A percentile compares a stretch with the other conserved stretches of the same genome.
Evolutionary conservation across 305 asterid genomes (phyloP).

Genomic region (Fraxinus sp.): DNA sequence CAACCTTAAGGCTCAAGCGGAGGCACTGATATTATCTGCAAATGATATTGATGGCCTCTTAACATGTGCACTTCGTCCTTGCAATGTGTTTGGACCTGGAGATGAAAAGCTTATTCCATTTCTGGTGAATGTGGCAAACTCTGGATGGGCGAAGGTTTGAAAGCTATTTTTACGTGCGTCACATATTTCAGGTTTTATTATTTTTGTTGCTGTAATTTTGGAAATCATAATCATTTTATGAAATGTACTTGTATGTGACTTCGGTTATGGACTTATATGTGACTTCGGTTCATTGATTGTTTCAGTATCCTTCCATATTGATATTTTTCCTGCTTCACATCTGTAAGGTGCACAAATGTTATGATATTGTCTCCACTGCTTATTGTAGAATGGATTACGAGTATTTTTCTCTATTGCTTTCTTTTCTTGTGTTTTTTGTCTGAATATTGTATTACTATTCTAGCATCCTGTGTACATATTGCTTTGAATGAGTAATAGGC

Average conservation of each 20-base stretch:
- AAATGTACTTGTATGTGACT: slow-evolving; percentile 10
- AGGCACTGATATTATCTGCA: slow-evolving; percentile 70
- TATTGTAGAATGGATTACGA: slow-evolving; percentile 13
- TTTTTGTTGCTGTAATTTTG: slow-evolving; percentile 8
- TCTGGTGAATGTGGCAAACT: slow-evolving; percentile 58
- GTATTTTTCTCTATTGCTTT: slow-evolving; percentile 2
- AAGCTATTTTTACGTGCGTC: slow-evolving; percentile 24
- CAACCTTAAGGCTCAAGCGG: slow-evolving; percentile 85
- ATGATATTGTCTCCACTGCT: not conserved
- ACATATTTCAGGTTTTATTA: slow-evolving; percentile 18
- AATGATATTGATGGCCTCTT: slow-evolving; percentile 76
- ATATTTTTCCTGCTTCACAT: slow-evolving; percentile 5
- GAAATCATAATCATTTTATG: slow-evolving; percentile 13
- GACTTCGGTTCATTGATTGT: slow-evolving; percentile 13
- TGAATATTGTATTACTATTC: slow-evolving; percentile 27
- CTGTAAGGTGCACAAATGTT: not conserved
- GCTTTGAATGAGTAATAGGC: slow-evolving; percentile 74
- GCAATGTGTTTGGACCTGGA: slow-evolving; percentile 80
- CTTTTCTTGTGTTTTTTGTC: slow-evolving; percentile 12
- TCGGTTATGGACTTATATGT: slow-evolving; percentile 5
- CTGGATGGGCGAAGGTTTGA: slow-evolving; percentile 76
- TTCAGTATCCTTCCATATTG: slow-evolving; percentile 13
- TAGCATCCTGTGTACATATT: slow-evolving; percentile 23
- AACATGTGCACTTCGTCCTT: slow-evolving; percentile 83
- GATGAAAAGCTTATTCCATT: slow-evolving; percentile 57